Evolutionary conservation across 352 stramenopile genomes (phyloP).

Genomic region (Globisporangium nodosum): DNA sequence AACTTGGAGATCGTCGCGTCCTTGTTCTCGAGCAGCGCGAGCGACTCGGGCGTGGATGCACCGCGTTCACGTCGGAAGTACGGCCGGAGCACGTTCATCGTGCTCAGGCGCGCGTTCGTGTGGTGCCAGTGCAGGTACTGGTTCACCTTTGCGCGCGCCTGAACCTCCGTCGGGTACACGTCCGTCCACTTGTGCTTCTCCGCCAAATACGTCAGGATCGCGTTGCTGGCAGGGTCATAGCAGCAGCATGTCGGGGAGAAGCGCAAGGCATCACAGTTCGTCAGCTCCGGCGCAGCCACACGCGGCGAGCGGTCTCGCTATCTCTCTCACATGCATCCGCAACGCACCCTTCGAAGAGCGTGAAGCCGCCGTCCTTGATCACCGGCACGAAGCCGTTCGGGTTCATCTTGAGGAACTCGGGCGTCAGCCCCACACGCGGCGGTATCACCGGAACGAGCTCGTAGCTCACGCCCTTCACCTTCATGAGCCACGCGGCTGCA

Average conservation of each 20-base stretch:
- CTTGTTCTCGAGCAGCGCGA: constrained; percentile 16
- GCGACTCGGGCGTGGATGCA: constrained; percentile 11
- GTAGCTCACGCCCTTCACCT: constrained; percentile 36
- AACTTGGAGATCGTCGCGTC: constrained; percentile 18
- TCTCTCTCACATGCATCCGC: not conserved
- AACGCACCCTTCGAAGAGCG: constrained; percentile 42
- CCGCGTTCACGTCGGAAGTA: constrained; percentile 12
- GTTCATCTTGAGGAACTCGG: constrained; percentile 51
- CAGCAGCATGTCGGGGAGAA: not conserved
- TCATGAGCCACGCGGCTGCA: constrained; percentile 36
- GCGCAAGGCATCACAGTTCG: not conserved
- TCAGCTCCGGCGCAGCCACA: not conserved
- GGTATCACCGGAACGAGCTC: constrained; percentile 33
- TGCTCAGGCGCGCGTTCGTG: constrained; percentile 44
- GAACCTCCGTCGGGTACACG: constrained; percentile 36
- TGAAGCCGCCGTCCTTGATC: constrained; percentile 49
- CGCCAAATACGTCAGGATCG: constrained; percentile 15
- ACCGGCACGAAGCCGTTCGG: constrained; percentile 43
- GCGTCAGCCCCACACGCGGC: constrained; percentile 23
- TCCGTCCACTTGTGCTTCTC: constrained; percentile 27
- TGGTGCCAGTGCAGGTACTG: constrained; percentile 72
- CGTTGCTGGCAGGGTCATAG: constrained; percentile 5
- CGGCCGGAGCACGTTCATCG: constrained; percentile 33
- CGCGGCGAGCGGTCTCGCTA: too few species aligned
- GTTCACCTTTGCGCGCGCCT: constrained; percentile 53